Percentiles rank a stretch among this genome's conserved stretches.
These are phyloP conservation scores for Medicago lupulina DNA, from an alignment of 306 rosid genomes.

Conservation along the genomic window DNA sequence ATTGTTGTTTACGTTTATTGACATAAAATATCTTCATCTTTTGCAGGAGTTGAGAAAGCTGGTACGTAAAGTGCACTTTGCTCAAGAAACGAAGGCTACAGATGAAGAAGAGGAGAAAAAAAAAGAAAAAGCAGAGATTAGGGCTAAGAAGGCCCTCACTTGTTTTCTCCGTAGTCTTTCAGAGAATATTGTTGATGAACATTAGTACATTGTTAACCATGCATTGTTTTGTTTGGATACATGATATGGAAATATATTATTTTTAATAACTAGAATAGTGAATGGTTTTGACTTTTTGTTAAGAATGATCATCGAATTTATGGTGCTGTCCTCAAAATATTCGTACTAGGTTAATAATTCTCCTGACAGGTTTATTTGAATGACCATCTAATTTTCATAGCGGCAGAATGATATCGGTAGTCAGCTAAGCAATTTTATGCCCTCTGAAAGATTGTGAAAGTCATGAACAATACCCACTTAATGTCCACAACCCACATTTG, in stretches of 20 bases:
- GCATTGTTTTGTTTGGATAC: constrained; percentile 17
- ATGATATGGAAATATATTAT: constrained; percentile 18
- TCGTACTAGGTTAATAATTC: not conserved
- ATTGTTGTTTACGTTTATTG: not conserved
- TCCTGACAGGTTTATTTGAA: not conserved
- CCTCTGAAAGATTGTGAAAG: not conserved
- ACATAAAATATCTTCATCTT: constrained; percentile 12
- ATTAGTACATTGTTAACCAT: constrained; percentile 22
- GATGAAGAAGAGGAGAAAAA: constrained; percentile 59
- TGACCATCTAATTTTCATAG: not conserved
- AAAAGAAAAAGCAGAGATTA: constrained; percentile 42
- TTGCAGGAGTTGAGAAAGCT: constrained; percentile 87
- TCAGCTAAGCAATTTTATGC: not conserved
- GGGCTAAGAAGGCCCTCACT: constrained; percentile 69
- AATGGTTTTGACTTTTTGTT: constrained; percentile 12
- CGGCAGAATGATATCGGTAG: not conserved
- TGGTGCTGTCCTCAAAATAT: not conserved
- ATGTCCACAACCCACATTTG: too few relatives aligned
- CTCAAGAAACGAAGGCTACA: constrained; percentile 50
- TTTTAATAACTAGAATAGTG: constrained; percentile 21
- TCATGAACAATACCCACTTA: too few relatives aligned
- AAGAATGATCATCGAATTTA: not conserved
- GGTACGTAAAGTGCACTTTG: constrained; percentile 62
- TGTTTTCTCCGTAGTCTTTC: constrained; percentile 70
- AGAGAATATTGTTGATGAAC: constrained; percentile 56